These are phyloP conservation scores for Fagus sylvatica DNA, from an alignment of 306 rosid genomes.

Conservation along the genomic window DNA sequence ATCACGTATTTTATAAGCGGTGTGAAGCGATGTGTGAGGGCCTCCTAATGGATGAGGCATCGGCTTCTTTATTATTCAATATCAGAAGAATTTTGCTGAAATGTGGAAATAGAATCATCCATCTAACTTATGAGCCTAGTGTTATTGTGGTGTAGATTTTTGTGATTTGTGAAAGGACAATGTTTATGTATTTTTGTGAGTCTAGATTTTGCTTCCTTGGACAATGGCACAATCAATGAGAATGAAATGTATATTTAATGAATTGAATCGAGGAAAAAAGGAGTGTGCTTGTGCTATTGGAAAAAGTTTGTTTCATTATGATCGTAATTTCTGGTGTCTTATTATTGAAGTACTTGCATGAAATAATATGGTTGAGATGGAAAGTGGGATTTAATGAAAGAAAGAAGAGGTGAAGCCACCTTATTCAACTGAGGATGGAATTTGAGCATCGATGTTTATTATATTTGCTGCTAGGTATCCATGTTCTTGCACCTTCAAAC, in stretches of 20 bases:
- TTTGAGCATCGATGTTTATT: too few species aligned
- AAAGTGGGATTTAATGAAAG: neutral
- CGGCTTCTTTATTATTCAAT: neutral
- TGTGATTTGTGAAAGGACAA: neutral
- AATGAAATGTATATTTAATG: neutral
- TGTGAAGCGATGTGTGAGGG: neutral
- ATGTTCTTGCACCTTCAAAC: too few species aligned
- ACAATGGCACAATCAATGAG: neutral
- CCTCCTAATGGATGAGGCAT: neutral
- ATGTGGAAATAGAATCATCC: neutral
- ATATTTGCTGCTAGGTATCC: too few species aligned
- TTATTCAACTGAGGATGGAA: too few species aligned
- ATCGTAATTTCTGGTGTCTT: neutral
- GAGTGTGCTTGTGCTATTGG: neutral
- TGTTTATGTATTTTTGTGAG: neutral
- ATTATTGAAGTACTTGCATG: neutral
- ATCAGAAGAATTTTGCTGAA: neutral
- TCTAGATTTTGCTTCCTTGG: neutral
- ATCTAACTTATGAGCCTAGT: neutral
- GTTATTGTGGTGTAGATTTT: neutral
- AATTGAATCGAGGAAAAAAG: too few species aligned
- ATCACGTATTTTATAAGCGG: too few species aligned
- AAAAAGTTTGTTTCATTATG: neutral
- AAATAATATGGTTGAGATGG: neutral
- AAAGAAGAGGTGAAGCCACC: neutral